Percentiles rank a stretch among this genome's conserved stretches.
phyloP scores from a whole-genome alignment of 495 filamentous ascomycete genomes.

The Corynascus novoguineensis region DNA sequence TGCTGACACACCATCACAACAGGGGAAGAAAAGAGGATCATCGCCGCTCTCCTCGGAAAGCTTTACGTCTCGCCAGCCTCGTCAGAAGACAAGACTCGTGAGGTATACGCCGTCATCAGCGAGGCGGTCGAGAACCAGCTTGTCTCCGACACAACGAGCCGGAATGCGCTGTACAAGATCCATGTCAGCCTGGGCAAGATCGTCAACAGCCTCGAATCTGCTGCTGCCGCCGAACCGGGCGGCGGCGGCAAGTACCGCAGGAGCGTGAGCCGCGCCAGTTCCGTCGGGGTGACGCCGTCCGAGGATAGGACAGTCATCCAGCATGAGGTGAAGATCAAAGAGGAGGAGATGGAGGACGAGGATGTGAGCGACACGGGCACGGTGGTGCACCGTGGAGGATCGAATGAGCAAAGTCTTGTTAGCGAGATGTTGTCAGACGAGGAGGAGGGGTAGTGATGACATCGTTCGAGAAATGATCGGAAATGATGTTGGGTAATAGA shows the following conservation, averaged over 20 bases:
- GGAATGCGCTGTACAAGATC: slow-evolving; percentile 74
- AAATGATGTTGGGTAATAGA: not conserved
- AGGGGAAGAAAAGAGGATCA: slow-evolving; percentile 80
- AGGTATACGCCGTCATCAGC: slow-evolving; percentile 52
- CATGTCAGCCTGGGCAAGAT: slow-evolving; percentile 62
- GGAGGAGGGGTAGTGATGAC: slow-evolving; percentile 23
- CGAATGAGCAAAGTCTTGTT: slow-evolving; percentile 25
- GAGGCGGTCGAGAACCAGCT: slow-evolving; percentile 65
- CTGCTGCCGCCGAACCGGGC: slow-evolving; percentile 32
- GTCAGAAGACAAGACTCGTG: slow-evolving; percentile 42
- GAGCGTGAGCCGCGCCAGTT: slow-evolving; percentile 35
- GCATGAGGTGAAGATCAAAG: slow-evolving; percentile 10
- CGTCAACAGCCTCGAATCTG: slow-evolving; percentile 48
- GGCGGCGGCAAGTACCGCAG: slow-evolving; percentile 24
- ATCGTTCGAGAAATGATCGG: not conserved
- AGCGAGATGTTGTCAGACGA: slow-evolving; percentile 45
- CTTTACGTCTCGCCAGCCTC: slow-evolving; percentile 65
- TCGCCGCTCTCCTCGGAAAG: slow-evolving; percentile 74
- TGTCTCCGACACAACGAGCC: slow-evolving; percentile 61
- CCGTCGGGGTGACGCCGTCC: slow-evolving; percentile 14
- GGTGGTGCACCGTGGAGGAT: slow-evolving; percentile 7
- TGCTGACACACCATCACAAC: slow-evolving; percentile 18
- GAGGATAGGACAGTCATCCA: slow-evolving; percentile 15
- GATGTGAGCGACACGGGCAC: slow-evolving; percentile 8
- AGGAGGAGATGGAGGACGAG: slow-evolving; percentile 14